A percentile compares a stretch with the other conserved stretches of the same genome.
Evolutionary conservation across 1,139 yeast genomes (phyloP).

Genomic region (Saccharomyces uvarum): DNA sequence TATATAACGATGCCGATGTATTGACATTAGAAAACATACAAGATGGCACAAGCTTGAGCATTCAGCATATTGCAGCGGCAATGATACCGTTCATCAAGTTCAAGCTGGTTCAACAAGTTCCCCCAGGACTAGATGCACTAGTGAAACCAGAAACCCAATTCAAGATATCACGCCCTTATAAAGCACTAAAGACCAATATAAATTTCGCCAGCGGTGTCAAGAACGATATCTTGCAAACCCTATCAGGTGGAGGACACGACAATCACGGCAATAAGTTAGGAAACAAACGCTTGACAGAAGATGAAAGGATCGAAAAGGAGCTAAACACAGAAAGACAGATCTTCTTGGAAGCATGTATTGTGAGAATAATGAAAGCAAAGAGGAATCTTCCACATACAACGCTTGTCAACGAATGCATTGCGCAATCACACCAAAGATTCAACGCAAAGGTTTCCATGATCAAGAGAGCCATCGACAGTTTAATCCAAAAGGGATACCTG

Average conservation of each 20-base stretch:
- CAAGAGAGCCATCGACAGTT: slow-evolving; percentile 75
- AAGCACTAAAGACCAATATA: slow-evolving; percentile 75
- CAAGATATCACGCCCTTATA: slow-evolving; percentile 72
- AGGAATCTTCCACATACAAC: slow-evolving; percentile 71
- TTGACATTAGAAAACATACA: slow-evolving; percentile 55
- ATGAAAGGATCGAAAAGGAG: slow-evolving; percentile 75
- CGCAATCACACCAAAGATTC: slow-evolving; percentile 79
- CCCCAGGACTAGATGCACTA: slow-evolving; percentile 45
- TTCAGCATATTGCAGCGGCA: slow-evolving; percentile 65
- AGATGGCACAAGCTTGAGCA: slow-evolving; percentile 61
- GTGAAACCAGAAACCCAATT: slow-evolving; percentile 51
- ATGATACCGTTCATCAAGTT: slow-evolving; percentile 73
- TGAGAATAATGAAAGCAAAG: slow-evolving; percentile 92
- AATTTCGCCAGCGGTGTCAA: slow-evolving; percentile 81
- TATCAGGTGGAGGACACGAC: slow-evolving; percentile 5
- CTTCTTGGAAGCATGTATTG: slow-evolving; percentile 86
- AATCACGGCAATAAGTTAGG: slow-evolving; percentile 7
- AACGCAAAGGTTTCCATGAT: slow-evolving; percentile 80
- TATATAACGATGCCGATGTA: slow-evolving; percentile 53
- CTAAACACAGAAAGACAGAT: slow-evolving; percentile 81
- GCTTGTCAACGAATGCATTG: slow-evolving; percentile 79
- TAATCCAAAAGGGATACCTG: slow-evolving; percentile 81
- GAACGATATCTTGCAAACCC: slow-evolving; percentile 40
- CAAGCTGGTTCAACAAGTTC: slow-evolving; percentile 61
- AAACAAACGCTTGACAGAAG: slow-evolving; percentile 38